These are phyloP conservation scores for Mycena kentingensis DNA, from an alignment of 768 basidiomycete species.

Conservation along the genomic window DNA sequence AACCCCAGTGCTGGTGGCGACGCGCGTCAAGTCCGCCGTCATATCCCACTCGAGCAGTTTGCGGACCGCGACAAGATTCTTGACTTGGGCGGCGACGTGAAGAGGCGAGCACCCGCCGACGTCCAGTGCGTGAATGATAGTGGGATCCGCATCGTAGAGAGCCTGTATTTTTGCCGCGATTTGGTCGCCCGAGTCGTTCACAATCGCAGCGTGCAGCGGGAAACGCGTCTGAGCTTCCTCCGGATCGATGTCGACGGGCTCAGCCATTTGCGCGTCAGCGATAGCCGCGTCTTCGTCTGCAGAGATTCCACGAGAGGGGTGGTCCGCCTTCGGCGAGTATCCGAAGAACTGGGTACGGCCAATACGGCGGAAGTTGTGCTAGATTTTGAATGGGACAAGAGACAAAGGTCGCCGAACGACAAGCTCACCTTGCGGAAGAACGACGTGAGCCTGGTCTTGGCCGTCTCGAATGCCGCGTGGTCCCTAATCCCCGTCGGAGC, in stretches of 20 bases:
- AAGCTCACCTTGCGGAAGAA: constrained; percentile 13
- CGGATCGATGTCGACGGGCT: not conserved
- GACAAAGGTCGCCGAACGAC: constrained; percentile 15
- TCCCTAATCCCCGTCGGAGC: not conserved
- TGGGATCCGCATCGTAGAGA: constrained; percentile 8
- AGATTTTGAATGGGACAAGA: constrained; percentile 15
- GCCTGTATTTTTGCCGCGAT: constrained; percentile 3
- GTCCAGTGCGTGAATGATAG: constrained; percentile 16
- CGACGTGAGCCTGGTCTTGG: constrained; percentile 9
- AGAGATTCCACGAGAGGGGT: constrained; percentile 23
- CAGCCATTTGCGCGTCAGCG: not conserved
- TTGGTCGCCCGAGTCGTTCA: not conserved
- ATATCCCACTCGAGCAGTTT: constrained; percentile 17
- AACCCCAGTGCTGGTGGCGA: constrained; percentile 7
- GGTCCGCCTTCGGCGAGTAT: constrained; percentile 22
- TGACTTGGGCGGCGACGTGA: constrained; percentile 5
- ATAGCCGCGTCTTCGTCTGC: constrained; percentile 1
- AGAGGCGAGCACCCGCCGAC: constrained; percentile 16
- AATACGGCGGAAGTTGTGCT: constrained; percentile 31
- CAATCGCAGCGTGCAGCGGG: constrained; percentile 12
- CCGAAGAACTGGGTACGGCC: constrained; percentile 28
- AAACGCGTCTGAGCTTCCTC: not conserved
- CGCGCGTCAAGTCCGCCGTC: constrained; percentile 10
- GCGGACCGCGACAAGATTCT: constrained; percentile 13
- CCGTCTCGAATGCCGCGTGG: not conserved